Conservation (phyloP, 2,329 filamentous ascomycete genomes). For the Epichloe uncinata region DNA sequence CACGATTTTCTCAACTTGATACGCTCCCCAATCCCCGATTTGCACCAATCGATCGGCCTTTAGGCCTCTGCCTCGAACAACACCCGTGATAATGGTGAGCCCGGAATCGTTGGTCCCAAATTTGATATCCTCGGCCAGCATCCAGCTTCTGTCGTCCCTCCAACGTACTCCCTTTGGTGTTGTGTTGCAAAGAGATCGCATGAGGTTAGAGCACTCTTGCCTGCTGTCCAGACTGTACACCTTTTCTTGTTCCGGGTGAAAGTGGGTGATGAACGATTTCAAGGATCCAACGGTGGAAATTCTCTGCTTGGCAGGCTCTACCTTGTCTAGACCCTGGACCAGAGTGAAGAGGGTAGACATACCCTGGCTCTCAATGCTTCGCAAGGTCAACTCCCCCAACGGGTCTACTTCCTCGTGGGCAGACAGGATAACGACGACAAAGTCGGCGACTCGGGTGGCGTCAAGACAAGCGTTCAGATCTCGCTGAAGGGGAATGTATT, state of each 20-base stretch:
- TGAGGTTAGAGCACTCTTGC: conserved; percentile 82
- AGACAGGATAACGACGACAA: conserved; percentile 76
- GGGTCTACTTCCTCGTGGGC: conserved; percentile 73
- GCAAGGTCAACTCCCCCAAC: conserved; percentile 71
- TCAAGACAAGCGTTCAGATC: conserved; percentile 71
- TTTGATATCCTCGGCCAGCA: conserved; percentile 71
- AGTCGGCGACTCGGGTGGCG: conserved; percentile 79
- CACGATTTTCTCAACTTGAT: conserved; percentile 80
- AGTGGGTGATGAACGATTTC: conserved; percentile 87
- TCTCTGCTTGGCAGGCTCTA: conserved; percentile 69
- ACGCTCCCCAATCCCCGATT: conserved; percentile 86
- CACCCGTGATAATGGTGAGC: conserved; percentile 66
- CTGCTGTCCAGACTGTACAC: conserved; percentile 77
- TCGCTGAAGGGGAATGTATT: conserved; percentile 64
- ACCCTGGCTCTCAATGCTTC: conserved; percentile 83
- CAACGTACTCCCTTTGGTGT: conserved; percentile 90
- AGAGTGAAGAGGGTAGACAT: conserved; percentile 84
- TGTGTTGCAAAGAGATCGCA: conserved; percentile 81
- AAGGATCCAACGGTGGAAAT: conserved; percentile 67
- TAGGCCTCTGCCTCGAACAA: conserved; percentile 71
- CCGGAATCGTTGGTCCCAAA: conserved; percentile 50
- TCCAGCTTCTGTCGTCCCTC: conserved; percentile 92
- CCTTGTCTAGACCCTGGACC: conserved; percentile 63
- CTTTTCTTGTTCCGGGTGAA: conserved; percentile 86
- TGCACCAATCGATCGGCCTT: conserved; percentile 87